These are phyloP conservation scores for Magnolia kwangsiensis DNA, from an alignment of 164 flowering plant species.

Conservation along the genomic window DNA sequence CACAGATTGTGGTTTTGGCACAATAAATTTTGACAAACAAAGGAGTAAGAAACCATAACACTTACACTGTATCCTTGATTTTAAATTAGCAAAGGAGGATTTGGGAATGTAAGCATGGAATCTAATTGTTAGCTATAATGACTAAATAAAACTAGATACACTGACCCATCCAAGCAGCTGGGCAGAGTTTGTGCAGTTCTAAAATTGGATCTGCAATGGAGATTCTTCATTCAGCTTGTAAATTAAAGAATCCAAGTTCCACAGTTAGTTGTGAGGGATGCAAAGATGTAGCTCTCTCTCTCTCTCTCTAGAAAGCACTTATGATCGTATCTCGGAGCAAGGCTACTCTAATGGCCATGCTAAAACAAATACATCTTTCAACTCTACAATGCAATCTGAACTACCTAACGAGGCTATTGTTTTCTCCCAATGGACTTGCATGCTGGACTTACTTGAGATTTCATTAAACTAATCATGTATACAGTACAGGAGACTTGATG, in stretches of 20 bases:
- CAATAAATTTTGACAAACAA: no score
- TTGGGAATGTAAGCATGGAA: no score
- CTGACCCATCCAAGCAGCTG: no score
- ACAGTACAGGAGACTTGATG: constrained; percentile 81
- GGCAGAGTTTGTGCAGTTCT: constrained; percentile 49
- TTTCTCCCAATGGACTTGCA: constrained; percentile 96
- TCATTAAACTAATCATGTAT: constrained; percentile 47
- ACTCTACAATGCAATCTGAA: neutral
- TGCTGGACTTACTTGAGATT: constrained; percentile 78
- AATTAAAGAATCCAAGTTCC: constrained; percentile 10
- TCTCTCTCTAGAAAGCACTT: constrained; percentile 15
- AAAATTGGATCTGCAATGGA: constrained; percentile 75
- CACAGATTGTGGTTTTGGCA: no score
- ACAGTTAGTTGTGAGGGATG: neutral
- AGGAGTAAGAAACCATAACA: no score
- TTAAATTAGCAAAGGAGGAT: no score
- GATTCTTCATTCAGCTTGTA: constrained; percentile 48
- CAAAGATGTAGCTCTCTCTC: neutral
- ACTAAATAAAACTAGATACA: no score
- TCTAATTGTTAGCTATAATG: no score
- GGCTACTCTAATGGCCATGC: constrained; percentile 12
- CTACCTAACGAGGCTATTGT: constrained; percentile 57
- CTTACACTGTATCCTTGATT: no score
- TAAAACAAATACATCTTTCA: neutral
- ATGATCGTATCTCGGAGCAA: constrained; percentile 2